Evolutionary conservation across 1,139 yeast species (phyloP).

Genomic region (Taiozyma sp.): DNA sequence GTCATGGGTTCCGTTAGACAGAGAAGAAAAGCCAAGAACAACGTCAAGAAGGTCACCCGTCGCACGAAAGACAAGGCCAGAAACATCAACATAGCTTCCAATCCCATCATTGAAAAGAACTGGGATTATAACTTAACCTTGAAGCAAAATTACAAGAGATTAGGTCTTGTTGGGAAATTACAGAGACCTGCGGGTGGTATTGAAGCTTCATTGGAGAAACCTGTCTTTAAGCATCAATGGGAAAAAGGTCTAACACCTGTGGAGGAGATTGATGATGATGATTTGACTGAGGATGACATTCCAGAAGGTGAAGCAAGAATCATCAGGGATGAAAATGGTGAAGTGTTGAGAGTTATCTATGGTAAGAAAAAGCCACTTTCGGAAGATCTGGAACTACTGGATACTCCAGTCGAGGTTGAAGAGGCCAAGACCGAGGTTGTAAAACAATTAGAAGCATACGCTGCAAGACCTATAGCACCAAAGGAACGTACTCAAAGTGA

Average conservation of each 20-base stretch:
- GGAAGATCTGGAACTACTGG: conserved; percentile 26
- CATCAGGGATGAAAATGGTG: conserved; percentile 67
- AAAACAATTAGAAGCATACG: conserved; percentile 61
- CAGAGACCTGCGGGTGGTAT: conserved; percentile 65
- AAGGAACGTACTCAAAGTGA: conserved; percentile 59
- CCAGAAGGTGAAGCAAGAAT: conserved; percentile 83
- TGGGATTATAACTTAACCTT: conserved; percentile 87
- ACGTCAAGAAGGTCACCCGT: conserved; percentile 63
- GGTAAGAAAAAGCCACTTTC: conserved; percentile 43
- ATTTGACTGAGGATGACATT: conserved; percentile 47
- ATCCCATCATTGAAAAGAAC: conserved; percentile 79
- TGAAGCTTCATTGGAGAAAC: conserved; percentile 44
- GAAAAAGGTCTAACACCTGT: conserved; percentile 1
- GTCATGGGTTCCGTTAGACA: conserved; percentile 76
- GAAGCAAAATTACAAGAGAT: conserved; percentile 71
- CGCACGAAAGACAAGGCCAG: conserved; percentile 64
- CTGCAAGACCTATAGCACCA: conserved; percentile 44
- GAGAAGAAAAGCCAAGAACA: conserved; percentile 76
- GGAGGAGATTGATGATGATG: conserved; percentile 32
- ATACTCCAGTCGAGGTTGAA: conserved; percentile 23
- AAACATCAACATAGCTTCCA: conserved; percentile 55
- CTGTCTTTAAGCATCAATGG: conserved; percentile 28
- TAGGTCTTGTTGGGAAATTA: conserved; percentile 69
- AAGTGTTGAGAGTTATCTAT: conserved; percentile 62
- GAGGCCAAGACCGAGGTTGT: conserved; percentile 48